Base-by-base conservation (phyloP, 768 basidiomycete genomes). In the Lentinula sp. region DNA sequence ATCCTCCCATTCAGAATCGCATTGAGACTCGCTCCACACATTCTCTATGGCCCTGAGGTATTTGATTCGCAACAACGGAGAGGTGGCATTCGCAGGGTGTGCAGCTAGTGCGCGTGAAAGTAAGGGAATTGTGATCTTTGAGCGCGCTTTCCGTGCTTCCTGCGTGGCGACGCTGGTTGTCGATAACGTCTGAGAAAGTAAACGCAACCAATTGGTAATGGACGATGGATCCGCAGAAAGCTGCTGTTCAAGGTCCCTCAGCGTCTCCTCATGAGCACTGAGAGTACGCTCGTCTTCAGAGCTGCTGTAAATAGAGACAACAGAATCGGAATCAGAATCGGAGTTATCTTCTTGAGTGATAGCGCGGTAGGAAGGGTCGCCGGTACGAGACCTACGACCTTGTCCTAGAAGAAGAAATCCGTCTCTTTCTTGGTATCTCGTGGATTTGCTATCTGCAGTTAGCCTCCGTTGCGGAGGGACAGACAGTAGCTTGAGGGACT, bases 31-130 rank as follows among this genome's bases (percentile, higher is more conserved):
- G 23, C 79, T 69, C 90, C 90, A 92, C 16, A 88, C 66, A 62
- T 89, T 84, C 71, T 90, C 88, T 16, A 90, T 90, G 1, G 87
- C 84, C 58, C 80, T 81, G 50, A 94, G 74, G 72, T 89, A 88
- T 59, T 78, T 80, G 35, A 90, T 67, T n/a, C 81, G 79, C 35
- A 94, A 74, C 4, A 68, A 48, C 43, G 74, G 75, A 3, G 86
- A 88, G 20, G 64, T 69, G 2, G 68, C 57, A 67, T 88, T 88
- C 33, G 69, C 68, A 8, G 81, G 76, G 64, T 88, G 79, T 0
- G 82, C 81, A 18, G 76, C 66, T 9, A 91, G 67, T 2, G 92
- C 90, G 46, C 87, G 86, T 0, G 77, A 70, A 35, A 93, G 76
- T 35, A 93, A 76, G 3, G 91, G 83, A 15, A 88, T 66, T 2